Percentiles rank a stretch among this genome's conserved stretches.
Conservation (phyloP, 805 yeast species). For the Wickerhamiella cacticola region DNA sequence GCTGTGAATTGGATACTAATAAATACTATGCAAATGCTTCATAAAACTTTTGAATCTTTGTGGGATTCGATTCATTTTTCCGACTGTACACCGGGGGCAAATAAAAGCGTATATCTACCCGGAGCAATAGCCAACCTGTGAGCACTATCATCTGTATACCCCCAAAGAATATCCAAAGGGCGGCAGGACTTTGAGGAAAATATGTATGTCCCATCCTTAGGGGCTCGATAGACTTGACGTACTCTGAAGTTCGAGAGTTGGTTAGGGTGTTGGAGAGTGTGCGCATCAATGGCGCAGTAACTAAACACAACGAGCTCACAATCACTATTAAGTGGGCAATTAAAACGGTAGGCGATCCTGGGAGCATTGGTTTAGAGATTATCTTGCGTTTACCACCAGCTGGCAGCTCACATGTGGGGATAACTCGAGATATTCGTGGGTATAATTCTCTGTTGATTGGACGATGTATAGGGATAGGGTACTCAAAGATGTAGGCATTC, state of each 20-base stretch:
- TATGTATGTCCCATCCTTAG: slow-evolving; percentile 23
- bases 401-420: slow-evolving; percentile 42
- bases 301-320: slow-evolving; percentile 22
- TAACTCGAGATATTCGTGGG: slow-evolving; percentile 41
- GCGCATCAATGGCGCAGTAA: slow-evolving; percentile 26
- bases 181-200: slow-evolving; percentile 42
- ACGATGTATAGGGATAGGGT: slow-evolving; percentile 34
- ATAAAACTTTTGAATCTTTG: background rate
- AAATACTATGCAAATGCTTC: slow-evolving; percentile 4
- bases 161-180: slow-evolving; percentile 61
- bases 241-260: slow-evolving; percentile 10
- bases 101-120: slow-evolving; percentile 68
- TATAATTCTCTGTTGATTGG: slow-evolving; percentile 21
- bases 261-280: slow-evolving; percentile 13
- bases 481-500: slow-evolving; percentile 46
- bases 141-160: slow-evolving; percentile 49
- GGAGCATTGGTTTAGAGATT: slow-evolving; percentile 38
- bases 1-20: slow-evolving; percentile 33
- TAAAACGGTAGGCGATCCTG: slow-evolving; percentile 27
- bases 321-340: slow-evolving; percentile 33
- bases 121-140: slow-evolving; percentile 44
- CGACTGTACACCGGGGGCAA: slow-evolving; percentile 36
- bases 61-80: background rate
- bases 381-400: slow-evolving; percentile 33
- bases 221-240: background rate